Conservation (phyloP, 2,329 filamentous ascomycete species). For the Penicillium sp. region DNA sequence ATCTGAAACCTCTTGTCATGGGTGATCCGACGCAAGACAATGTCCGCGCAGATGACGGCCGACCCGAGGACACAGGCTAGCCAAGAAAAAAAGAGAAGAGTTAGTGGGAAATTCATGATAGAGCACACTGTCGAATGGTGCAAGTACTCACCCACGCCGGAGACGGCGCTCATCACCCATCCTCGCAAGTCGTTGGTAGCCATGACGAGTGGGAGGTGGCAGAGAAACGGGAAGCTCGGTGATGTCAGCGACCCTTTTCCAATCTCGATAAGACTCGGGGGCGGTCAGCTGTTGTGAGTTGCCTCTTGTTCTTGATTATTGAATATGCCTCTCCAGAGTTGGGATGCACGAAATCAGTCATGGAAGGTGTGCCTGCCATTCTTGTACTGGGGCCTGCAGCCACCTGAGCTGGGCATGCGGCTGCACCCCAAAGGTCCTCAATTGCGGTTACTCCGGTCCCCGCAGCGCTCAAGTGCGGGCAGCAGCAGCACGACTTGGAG, state of each 20-base stretch:
- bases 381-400: neutral
- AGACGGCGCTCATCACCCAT: conserved; percentile 85
- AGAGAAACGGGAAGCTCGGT: conserved; percentile 13
- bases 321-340: neutral
- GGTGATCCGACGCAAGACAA: conserved; percentile 71
- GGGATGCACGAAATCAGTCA: neutral
- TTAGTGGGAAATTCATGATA: neutral
- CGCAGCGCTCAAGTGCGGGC: neutral
- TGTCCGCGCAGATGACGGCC: conserved; percentile 82
- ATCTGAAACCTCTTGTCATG: conserved; percentile 79
- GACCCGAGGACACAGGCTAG: conserved; percentile 68
- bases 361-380: neutral
- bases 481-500: neutral
- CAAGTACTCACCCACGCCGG: conserved; percentile 67
- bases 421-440: conserved; percentile 20
- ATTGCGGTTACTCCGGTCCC: neutral
- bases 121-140: neutral
- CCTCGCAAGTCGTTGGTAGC: conserved; percentile 79
- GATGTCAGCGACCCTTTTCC: conserved; percentile 25
- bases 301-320: neutral
- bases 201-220: conserved; percentile 38
- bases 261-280: neutral
- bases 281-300: conserved; percentile 18
- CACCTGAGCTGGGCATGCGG: conserved; percentile 6
- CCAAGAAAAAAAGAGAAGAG: neutral